phyloP scores from a whole-genome alignment of 371 early-diverging fungal genomes.

The Rhizopus arrhizus region DNA sequence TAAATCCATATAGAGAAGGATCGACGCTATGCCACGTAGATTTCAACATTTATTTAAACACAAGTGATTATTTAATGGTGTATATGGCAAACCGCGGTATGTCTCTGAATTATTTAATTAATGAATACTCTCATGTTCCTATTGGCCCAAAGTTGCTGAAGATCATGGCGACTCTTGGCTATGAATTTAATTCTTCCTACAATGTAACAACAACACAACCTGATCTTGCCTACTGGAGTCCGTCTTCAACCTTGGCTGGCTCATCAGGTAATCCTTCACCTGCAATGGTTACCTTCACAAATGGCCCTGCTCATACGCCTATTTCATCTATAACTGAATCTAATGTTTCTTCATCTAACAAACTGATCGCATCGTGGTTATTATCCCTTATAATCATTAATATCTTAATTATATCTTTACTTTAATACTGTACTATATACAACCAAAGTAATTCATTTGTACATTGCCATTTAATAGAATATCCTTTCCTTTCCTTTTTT shows the following conservation, averaged over 20 bases:
- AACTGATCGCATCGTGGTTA: neutral
- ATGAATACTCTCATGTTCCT: slow-evolving; percentile 28
- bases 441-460: too few species aligned
- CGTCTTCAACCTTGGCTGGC: slow-evolving; percentile 27
- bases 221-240: slow-evolving; percentile 31
- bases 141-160: slow-evolving; percentile 43
- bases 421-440: too few species aligned
- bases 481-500: too few species aligned
- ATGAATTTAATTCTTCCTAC: slow-evolving; percentile 20
- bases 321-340: slow-evolving; percentile 12
- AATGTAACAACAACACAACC: slow-evolving; percentile 24
- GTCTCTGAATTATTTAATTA: neutral
- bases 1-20: slow-evolving; percentile 35
- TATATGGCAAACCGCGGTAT: slow-evolving; percentile 32
- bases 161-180: slow-evolving; percentile 46
- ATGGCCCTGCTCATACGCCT: slow-evolving; percentile 37
- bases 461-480: too few species aligned
- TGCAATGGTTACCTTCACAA: slow-evolving; percentile 14
- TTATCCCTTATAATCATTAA: too few species aligned
- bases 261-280: slow-evolving; percentile 35
- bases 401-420: too few species aligned
- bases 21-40: slow-evolving; percentile 45
- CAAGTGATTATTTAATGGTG: slow-evolving; percentile 44
- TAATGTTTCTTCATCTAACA: slow-evolving; percentile 4
- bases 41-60: slow-evolving; percentile 20